phyloP scores from a whole-genome alignment of 257 asterid genomes.

The Perilla frutescens region DNA sequence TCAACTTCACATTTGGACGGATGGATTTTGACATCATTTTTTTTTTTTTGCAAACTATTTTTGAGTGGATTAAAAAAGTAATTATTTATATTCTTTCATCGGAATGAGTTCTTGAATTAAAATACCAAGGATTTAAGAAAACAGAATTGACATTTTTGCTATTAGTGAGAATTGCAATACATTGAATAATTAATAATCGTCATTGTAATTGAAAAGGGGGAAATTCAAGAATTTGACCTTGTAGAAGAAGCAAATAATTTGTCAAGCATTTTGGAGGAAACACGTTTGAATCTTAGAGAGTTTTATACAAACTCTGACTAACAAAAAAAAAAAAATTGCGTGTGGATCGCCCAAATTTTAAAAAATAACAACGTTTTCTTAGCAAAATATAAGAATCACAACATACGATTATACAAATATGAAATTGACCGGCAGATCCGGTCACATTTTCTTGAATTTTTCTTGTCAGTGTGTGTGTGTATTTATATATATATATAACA shows the following conservation, averaged over 20 bases:
- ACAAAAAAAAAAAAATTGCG: background rate
- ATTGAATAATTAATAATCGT: no score
- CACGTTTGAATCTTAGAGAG: conserved; percentile 24
- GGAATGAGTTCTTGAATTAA: background rate
- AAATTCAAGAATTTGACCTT: no score
- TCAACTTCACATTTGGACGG: background rate
- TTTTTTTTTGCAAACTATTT: background rate
- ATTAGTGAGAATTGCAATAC: no score
- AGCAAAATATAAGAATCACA: conserved; percentile 1
- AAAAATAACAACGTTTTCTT: background rate
- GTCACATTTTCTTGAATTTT: background rate
- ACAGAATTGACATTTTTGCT: no score
- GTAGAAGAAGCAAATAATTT: no score
- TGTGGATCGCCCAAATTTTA: background rate
- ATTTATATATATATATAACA: no score
- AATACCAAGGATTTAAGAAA: no score
- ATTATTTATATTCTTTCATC: background rate
- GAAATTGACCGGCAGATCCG: background rate
- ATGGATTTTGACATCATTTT: no score
- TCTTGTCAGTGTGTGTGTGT: no score
- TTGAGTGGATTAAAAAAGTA: background rate
- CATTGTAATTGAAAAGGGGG: no score
- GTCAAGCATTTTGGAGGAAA: background rate
- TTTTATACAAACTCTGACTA: conserved; percentile 21
- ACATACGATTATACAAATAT: background rate